Conservation (phyloP, 2,329 filamentous ascomycete genomes). For the Chalaropsis thielavioides region DNA sequence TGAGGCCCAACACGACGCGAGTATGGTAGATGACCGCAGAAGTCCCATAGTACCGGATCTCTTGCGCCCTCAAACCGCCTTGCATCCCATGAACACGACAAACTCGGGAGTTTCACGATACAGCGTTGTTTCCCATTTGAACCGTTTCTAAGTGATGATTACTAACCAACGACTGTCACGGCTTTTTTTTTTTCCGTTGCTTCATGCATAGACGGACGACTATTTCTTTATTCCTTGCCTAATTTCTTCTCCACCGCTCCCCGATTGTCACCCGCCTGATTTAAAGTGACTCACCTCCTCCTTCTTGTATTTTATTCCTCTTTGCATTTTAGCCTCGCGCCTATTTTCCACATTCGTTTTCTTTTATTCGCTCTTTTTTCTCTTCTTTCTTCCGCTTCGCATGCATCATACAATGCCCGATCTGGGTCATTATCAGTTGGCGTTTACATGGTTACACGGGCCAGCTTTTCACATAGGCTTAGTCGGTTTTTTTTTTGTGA, state of each 20-base stretch:
- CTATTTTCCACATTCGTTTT: not conserved
- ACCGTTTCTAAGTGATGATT: conserved; percentile 30
- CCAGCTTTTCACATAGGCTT: not conserved
- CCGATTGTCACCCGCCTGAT: not conserved
- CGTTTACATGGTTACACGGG: conserved; percentile 1
- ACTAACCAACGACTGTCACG: not conserved
- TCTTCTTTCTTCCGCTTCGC: not conserved
- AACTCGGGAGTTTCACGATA: conserved; percentile 32
- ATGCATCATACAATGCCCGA: not conserved
- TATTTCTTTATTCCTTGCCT: not conserved
- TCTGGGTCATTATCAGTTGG: not conserved
- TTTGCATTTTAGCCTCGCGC: not conserved
- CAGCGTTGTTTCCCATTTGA: conserved; percentile 36
- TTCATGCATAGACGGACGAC: not conserved
- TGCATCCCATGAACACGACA: conserved; percentile 35
- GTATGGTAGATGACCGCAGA: conserved; percentile 24
- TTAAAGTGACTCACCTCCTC: not conserved
- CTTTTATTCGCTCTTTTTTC: not conserved
- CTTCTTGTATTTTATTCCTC: not conserved
- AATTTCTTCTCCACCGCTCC: not conserved
- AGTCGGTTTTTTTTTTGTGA: not conserved
- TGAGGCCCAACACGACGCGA: conserved; percentile 20
- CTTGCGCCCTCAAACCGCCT: conserved; percentile 40
- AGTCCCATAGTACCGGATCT: conserved; percentile 44
- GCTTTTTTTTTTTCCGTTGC: too few relatives aligned